phyloP scores from a whole-genome alignment of 139 green algal genomes.

The Ettlia oleoabundans region DNA sequence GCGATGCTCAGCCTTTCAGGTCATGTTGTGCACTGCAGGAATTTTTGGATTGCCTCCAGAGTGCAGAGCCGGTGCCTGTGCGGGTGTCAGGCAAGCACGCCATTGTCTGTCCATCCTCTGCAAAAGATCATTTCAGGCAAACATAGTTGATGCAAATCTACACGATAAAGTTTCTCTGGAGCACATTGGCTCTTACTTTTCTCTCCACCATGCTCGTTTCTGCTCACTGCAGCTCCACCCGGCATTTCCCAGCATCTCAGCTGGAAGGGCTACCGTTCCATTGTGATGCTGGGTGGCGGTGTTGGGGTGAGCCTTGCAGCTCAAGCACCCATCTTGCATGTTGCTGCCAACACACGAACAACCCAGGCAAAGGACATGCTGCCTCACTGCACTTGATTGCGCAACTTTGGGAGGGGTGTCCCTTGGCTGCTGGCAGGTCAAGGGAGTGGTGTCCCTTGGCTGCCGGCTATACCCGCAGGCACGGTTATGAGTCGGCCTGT shows the following conservation, averaged over 20 bases:
- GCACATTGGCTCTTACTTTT: neutral
- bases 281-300: constrained; percentile 46
- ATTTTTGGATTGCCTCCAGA: neutral
- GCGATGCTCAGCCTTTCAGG: no score
- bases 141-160: no score
- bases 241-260: neutral
- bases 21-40: no score
- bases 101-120: no score
- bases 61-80: neutral
- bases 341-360: neutral
- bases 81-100: constrained; percentile 16
- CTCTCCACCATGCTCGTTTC: neutral
- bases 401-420: no score
- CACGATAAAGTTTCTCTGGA: neutral
- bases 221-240: constrained; percentile 16
- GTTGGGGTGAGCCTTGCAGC: constrained; percentile 46
- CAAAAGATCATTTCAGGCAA: no score
- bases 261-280: constrained; percentile 2
- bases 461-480: no score
- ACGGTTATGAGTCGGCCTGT: no score
- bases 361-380: neutral
- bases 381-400: no score
- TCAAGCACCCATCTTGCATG: no score
- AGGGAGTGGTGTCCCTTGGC: no score
- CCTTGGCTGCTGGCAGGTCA: no score